Evolutionary conservation across 225 moss, liverwort and hornwort species (phyloP).

Genomic region (Thuidium tamariscinum): DNA sequence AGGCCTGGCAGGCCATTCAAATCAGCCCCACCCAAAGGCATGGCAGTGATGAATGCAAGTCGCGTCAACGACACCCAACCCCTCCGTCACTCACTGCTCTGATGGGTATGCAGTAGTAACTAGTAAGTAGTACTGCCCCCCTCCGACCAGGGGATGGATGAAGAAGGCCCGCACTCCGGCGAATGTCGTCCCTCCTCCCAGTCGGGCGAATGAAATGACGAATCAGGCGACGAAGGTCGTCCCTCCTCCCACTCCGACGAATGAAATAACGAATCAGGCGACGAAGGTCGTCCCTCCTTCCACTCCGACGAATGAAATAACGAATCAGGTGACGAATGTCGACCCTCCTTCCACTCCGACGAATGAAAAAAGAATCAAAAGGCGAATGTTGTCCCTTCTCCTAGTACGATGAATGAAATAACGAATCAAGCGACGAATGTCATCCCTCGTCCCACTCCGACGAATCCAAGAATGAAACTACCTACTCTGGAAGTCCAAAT

Average conservation of each 20-base stretch:
- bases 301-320: too few species aligned
- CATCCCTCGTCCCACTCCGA: neutral
- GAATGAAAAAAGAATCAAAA: neutral
- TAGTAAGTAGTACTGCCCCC: too few species aligned
- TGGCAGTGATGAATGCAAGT: slow-evolving; percentile 21
- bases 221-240: too few species aligned
- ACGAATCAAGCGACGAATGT: neutral
- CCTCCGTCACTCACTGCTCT: neutral
- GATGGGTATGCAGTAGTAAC: neutral
- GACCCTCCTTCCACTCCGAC: neutral
- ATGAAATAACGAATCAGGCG: neutral
- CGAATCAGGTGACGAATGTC: too few species aligned
- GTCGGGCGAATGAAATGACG: neutral
- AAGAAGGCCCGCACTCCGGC: neutral
- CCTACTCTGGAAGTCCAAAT: neutral
- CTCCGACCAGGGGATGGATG: neutral
- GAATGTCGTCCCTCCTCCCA: too few species aligned
- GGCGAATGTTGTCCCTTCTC: too few species aligned
- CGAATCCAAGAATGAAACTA: neutral
- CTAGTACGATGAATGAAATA: neutral
- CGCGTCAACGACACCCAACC: slow-evolving; percentile 26
- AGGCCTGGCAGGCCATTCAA: neutral
- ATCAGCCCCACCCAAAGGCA: neutral
- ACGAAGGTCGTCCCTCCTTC: neutral
- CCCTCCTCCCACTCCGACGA: neutral